These are phyloP conservation scores for Avena sativa DNA, from an alignment of 176 grass and related monocot species.

Conservation along the genomic window DNA sequence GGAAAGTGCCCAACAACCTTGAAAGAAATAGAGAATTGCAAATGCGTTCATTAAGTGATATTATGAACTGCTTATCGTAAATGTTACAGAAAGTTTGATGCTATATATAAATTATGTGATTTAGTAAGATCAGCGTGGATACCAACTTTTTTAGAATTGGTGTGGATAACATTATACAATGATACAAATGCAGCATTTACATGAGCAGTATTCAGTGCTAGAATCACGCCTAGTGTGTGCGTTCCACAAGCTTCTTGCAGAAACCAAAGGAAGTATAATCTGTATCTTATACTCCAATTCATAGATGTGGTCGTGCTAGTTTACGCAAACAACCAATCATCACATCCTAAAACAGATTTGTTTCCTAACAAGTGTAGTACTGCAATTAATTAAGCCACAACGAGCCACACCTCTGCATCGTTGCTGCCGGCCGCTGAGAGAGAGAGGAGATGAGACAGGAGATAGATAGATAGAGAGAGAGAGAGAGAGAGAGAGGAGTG, in stretches of 20 bases:
- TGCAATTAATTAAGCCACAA: background rate
- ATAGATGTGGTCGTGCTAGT: background rate
- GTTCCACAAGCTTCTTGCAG: background rate
- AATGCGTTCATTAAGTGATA: background rate
- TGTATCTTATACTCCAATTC: background rate
- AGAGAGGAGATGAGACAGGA: too few relatives aligned
- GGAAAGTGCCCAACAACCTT: background rate
- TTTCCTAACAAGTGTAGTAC: background rate
- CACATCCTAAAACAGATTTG: background rate
- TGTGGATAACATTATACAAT: background rate
- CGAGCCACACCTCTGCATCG: background rate
- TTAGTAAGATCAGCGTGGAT: background rate
- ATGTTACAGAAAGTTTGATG: background rate
- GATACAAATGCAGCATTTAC: background rate
- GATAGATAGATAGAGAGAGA: too few relatives aligned
- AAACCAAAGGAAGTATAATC: slow-evolving; percentile 1
- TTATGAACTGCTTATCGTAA: background rate
- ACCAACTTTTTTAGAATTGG: background rate
- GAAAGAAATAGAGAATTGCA: background rate
- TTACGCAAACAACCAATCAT: background rate
- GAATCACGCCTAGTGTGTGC: background rate
- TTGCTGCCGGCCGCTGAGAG: too few relatives aligned
- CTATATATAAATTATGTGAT: slow-evolving; percentile 11
- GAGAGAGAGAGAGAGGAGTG: too few relatives aligned
- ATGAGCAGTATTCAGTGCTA: background rate